phyloP scores from a whole-genome alignment of 2,329 filamentous ascomycete genomes.

The Venturia oleaginea region DNA sequence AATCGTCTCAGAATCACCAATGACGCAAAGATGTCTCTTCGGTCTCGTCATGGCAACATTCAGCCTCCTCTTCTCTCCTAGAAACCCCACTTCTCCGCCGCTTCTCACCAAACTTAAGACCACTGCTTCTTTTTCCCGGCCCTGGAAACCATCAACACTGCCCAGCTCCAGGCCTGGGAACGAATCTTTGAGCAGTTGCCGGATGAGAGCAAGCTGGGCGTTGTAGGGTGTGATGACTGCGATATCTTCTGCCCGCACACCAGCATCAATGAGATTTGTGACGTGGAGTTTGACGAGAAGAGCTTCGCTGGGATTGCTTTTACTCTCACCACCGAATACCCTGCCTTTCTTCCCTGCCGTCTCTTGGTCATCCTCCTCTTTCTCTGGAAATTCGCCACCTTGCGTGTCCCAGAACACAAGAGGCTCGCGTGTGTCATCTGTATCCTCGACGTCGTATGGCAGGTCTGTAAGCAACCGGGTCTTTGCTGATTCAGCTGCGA shows the following conservation, averaged over 20 bases:
- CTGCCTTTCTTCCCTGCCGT: conserved; percentile 54
- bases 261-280: conserved; percentile 62
- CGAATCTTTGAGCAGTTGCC: conserved; percentile 64
- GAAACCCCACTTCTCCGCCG: conserved; percentile 81
- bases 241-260: conserved; percentile 74
- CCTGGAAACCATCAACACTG: conserved; percentile 94
- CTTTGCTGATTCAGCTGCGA: conserved; percentile 73
- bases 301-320: conserved; percentile 88
- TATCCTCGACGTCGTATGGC: conserved; percentile 66
- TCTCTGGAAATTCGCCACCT: conserved; percentile 83
- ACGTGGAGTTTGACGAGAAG: conserved; percentile 73
- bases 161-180: conserved; percentile 88
- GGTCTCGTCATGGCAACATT: conserved; percentile 99
- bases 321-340: conserved; percentile 57
- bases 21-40: conserved; percentile 78
- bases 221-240: conserved; percentile 96
- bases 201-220: conserved; percentile 70
- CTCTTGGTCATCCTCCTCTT: conserved; percentile 55
- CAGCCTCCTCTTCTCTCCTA: conserved; percentile 81
- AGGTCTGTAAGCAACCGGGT: conserved; percentile 66
- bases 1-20: conserved; percentile 92
- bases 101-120: conserved; percentile 90
- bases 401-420: conserved; percentile 95
- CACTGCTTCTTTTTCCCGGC: conserved; percentile 91
- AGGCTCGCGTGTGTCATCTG: conserved; percentile 79